phyloP scores from a whole-genome alignment of 2,329 filamentous ascomycete genomes.

The Cercospora janseana region DNA sequence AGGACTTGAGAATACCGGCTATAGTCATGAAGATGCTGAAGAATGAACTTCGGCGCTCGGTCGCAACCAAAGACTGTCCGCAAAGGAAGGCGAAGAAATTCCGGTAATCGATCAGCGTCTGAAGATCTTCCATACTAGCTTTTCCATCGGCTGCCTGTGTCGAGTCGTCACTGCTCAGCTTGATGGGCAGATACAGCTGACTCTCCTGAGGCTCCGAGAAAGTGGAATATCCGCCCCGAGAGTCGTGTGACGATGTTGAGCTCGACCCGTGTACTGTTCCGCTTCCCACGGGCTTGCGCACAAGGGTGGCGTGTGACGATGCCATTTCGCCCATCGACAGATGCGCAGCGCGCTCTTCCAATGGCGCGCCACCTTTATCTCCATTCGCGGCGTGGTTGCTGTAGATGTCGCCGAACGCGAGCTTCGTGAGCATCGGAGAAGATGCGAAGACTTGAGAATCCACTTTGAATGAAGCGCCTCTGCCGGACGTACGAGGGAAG shows the following conservation, averaged over 20 bases:
- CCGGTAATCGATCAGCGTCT: slow-evolving; percentile 58
- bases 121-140: slow-evolving; percentile 49
- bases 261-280: slow-evolving; percentile 21
- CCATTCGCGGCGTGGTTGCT: slow-evolving; percentile 35
- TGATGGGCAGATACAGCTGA: slow-evolving; percentile 60
- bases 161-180: slow-evolving; percentile 51
- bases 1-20: slow-evolving; percentile 56
- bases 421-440: slow-evolving; percentile 54
- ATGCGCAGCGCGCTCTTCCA: slow-evolving; percentile 32
- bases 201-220: slow-evolving; percentile 52
- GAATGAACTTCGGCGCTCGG: slow-evolving; percentile 53
- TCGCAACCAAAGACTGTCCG: slow-evolving; percentile 62
- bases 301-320: slow-evolving; percentile 34
- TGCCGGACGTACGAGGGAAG: slow-evolving; percentile 56
- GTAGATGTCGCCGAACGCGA: slow-evolving; percentile 56
- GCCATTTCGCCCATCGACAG: slow-evolving; percentile 32
- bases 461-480: slow-evolving; percentile 60
- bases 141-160: slow-evolving; percentile 29
- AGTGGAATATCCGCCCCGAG: slow-evolving; percentile 48
- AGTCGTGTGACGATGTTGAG: slow-evolving; percentile 35
- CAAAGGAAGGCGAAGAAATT: slow-evolving; percentile 64
- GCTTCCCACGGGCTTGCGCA: slow-evolving; percentile 14
- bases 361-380: slow-evolving; percentile 36
- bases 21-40: slow-evolving; percentile 63
- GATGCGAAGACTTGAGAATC: slow-evolving; percentile 59